phyloP scores from a whole-genome alignment of 1,139 yeast species.

The Keqinozyma sinolaborantium region DNA sequence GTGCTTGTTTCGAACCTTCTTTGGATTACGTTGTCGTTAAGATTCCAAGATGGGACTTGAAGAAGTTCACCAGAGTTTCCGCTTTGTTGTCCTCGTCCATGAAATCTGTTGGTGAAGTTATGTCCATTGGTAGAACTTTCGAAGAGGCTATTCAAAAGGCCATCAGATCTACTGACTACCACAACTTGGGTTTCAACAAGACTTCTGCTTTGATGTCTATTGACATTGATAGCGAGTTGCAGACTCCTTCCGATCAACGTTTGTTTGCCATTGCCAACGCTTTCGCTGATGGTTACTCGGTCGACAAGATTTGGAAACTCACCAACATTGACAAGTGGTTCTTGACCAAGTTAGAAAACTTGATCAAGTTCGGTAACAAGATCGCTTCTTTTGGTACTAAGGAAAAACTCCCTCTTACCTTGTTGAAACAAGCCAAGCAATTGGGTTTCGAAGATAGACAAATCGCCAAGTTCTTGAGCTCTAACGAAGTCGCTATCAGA shows the following conservation, averaged over 20 bases:
- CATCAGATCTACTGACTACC: slow-evolving; percentile 92
- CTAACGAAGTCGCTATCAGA: slow-evolving; percentile 92
- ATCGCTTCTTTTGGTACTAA: slow-evolving; percentile 57
- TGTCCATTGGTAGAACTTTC: slow-evolving; percentile 96
- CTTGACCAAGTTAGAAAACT: slow-evolving; percentile 75
- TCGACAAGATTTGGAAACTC: slow-evolving; percentile 86
- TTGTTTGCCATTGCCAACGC: slow-evolving; percentile 97
- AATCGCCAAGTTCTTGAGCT: slow-evolving; percentile 83
- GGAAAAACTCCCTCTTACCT: slow-evolving; percentile 55
- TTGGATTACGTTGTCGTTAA: slow-evolving; percentile 96
- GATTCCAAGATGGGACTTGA: slow-evolving; percentile 99
- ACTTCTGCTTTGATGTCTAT: slow-evolving; percentile 85
- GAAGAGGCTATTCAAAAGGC: slow-evolving; percentile 99
- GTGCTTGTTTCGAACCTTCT: slow-evolving; percentile 98
- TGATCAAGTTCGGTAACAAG: slow-evolving; percentile 66
- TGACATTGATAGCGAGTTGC: slow-evolving; percentile 86
- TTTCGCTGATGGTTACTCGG: slow-evolving; percentile 76
- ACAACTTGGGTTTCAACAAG: slow-evolving; percentile 88
- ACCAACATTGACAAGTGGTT: slow-evolving; percentile 98
- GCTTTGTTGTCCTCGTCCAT: slow-evolving; percentile 86
- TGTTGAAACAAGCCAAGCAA: slow-evolving; percentile 88
- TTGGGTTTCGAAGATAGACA: slow-evolving; percentile 97
- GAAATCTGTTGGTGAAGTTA: slow-evolving; percentile 99
- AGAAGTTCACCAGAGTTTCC: slow-evolving; percentile 92
- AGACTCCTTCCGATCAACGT: slow-evolving; percentile 95